phyloP scores from a whole-genome alignment of 2,329 filamentous ascomycete species.

The Colletotrichum abscissum region DNA sequence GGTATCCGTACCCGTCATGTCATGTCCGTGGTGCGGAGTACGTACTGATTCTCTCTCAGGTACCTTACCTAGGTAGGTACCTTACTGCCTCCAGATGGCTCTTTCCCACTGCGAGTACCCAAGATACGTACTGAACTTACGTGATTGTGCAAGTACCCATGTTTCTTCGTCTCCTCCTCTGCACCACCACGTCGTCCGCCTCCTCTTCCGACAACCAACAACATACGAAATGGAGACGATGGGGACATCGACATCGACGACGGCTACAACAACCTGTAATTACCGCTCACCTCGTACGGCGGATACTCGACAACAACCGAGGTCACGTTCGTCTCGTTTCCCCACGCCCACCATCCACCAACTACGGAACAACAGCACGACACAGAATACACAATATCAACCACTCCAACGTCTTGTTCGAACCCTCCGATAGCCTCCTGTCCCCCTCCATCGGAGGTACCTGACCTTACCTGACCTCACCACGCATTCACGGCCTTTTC shows the following conservation, averaged over 20 bases:
- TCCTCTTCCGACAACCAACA: not conserved
- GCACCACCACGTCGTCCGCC: not conserved
- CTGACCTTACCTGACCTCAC: not conserved
- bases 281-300: not conserved
- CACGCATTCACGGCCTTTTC: not conserved
- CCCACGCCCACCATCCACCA: not conserved
- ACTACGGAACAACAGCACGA: not conserved
- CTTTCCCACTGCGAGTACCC: not conserved
- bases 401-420: not conserved
- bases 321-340: not conserved
- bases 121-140: not conserved
- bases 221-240: not conserved
- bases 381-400: not conserved
- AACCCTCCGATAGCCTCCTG: not conserved
- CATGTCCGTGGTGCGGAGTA: not conserved
- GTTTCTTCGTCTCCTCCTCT: not conserved
- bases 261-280: not conserved
- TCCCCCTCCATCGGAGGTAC: not conserved
- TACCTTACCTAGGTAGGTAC: too few species aligned
- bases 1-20: slow-evolving; percentile 1
- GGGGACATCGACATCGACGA: not conserved
- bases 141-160: not conserved
- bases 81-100: not conserved
- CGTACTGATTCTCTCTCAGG: not conserved
- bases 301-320: not conserved